Percentiles rank a stretch among this genome's conserved stretches.
These are phyloP conservation scores for Geotrichum europaeum DNA, from an alignment of 1,139 yeast genomes.

Conservation along the genomic window DNA sequence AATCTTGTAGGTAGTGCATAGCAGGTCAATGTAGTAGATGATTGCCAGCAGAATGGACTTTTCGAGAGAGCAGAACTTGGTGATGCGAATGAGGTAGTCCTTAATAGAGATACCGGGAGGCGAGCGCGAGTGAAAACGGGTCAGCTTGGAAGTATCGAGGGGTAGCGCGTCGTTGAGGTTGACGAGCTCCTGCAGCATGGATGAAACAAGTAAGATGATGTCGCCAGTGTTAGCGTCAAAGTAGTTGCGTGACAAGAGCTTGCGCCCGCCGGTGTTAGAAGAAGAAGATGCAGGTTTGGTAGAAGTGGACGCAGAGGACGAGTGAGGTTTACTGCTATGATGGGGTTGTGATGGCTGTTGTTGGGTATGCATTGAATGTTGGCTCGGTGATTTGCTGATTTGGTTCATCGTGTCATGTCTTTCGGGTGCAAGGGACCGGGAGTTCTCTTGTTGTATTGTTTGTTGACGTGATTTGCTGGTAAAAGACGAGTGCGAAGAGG, in stretches of 20 bases:
- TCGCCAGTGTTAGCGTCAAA: constrained; percentile 66
- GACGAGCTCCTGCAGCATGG: constrained; percentile 74
- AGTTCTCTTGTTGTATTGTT: neutral
- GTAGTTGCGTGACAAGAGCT: constrained; percentile 50
- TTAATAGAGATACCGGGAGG: constrained; percentile 83
- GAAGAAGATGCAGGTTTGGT: neutral
- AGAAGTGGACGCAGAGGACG: neutral
- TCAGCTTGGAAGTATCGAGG: constrained; percentile 45
- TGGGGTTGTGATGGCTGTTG: neutral
- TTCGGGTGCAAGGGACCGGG: neutral
- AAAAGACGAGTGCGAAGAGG: neutral
- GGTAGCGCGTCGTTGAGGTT: constrained; percentile 57
- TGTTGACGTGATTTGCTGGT: neutral
- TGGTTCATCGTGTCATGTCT: neutral
- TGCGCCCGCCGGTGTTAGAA: constrained; percentile 13
- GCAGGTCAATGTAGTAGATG: constrained; percentile 80
- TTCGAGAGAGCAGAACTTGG: constrained; percentile 80
- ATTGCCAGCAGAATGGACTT: constrained; percentile 74
- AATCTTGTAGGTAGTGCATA: constrained; percentile 69
- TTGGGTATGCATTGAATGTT: neutral
- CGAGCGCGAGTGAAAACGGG: constrained; percentile 87
- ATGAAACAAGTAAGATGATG: constrained; percentile 60
- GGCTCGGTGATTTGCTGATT: neutral
- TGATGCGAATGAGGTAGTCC: constrained; percentile 68
- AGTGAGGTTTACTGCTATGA: neutral